These are phyloP conservation scores for Saccharomycopsis lassenensis DNA, from an alignment of 805 yeast species.

Conservation along the genomic window DNA sequence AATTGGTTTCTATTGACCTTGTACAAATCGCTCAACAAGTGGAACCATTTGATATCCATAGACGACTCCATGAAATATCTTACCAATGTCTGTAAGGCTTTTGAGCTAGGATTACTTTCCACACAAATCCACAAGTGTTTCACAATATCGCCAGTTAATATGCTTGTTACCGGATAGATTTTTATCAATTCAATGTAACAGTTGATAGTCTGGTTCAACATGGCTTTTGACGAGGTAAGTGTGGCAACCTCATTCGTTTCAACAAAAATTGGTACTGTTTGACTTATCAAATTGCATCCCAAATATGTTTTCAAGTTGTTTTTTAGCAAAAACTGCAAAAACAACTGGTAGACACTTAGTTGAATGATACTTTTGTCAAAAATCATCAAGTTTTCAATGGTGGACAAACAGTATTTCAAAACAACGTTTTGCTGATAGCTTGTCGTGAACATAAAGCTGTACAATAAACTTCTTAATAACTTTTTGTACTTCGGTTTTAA, in stretches of 20 bases:
- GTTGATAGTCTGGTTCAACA: slow-evolving; percentile 36
- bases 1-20: slow-evolving; percentile 33
- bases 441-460: slow-evolving; percentile 25
- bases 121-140: slow-evolving; percentile 50
- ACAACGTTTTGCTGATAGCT: slow-evolving; percentile 23
- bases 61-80: slow-evolving; percentile 51
- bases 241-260: slow-evolving; percentile 34
- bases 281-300: slow-evolving; percentile 18
- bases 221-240: slow-evolving; percentile 30
- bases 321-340: slow-evolving; percentile 25
- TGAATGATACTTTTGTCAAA: slow-evolving; percentile 33
- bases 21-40: slow-evolving; percentile 40
- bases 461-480: slow-evolving; percentile 28
- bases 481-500: slow-evolving; percentile 24
- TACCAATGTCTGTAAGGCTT: slow-evolving; percentile 35
- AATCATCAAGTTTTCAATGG: slow-evolving; percentile 36
- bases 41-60: slow-evolving; percentile 44
- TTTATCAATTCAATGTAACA: slow-evolving; percentile 51
- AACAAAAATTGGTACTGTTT: slow-evolving; percentile 28
- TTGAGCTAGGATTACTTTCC: slow-evolving; percentile 35
- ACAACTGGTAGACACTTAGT: slow-evolving; percentile 22
- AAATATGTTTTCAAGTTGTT: slow-evolving; percentile 24
- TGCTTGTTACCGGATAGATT: slow-evolving; percentile 34
- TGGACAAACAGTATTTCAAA: slow-evolving; percentile 29
- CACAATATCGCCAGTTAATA: slow-evolving; percentile 36